Conservation (phyloP, 139 green algal species). For the Astrephomene gubernaculifera region DNA sequence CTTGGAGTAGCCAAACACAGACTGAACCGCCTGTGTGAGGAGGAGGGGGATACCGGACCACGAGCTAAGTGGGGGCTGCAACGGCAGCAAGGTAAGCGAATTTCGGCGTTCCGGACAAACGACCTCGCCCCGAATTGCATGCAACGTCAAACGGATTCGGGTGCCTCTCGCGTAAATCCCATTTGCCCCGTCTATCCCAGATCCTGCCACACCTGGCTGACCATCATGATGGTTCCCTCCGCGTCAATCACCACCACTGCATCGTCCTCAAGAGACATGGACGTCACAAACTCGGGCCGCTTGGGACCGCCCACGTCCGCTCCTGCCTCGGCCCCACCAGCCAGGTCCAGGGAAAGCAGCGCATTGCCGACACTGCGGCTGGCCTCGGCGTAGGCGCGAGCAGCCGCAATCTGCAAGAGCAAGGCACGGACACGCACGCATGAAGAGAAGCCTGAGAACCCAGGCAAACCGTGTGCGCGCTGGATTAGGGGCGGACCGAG, state of each 20-base stretch:
- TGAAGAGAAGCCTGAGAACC: no score
- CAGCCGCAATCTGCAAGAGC: not conserved
- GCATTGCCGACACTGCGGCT: slow-evolving; percentile 30
- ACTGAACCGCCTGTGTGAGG: slow-evolving; percentile 12
- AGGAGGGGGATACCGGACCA: not conserved
- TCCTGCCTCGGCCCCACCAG: not conserved
- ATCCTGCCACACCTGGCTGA: slow-evolving; percentile 33
- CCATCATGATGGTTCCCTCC: slow-evolving; percentile 50
- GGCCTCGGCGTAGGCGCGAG: slow-evolving; percentile 28
- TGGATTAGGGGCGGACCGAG: no score
- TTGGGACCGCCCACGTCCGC: not conserved
- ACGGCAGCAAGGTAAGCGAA: no score
- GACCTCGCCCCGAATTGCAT: no score
- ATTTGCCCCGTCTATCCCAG: no score
- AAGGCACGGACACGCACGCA: no score
- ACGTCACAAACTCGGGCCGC: slow-evolving; percentile 39
- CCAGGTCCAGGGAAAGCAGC: slow-evolving; percentile 31
- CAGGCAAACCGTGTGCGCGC: no score
- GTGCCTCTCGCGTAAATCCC: no score
- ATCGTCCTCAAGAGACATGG: slow-evolving; percentile 50
- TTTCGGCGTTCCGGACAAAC: no score
- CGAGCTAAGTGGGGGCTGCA: no score
- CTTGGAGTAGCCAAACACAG: slow-evolving; percentile 53
- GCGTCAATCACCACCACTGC: slow-evolving; percentile 51
- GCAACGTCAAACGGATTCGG: no score